Base-by-base conservation (phyloP, 1,284 basidiomycete genomes). In the Ganoderma leucocontextum region DNA sequence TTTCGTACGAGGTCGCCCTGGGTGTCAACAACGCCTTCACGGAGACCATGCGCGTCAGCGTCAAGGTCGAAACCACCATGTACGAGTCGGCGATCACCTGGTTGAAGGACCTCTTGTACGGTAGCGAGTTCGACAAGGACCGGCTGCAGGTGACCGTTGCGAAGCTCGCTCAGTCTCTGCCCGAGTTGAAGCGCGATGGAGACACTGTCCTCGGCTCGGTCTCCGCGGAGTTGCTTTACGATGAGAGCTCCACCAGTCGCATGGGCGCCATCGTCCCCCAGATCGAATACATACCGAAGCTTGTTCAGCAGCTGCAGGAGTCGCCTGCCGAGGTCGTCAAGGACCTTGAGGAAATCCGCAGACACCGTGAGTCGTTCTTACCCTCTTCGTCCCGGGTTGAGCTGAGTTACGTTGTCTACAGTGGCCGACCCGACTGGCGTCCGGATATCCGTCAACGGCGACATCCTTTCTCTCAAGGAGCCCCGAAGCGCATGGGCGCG, bases 151-250 rank as follows among this genome's bases (percentile, higher is more conserved):
- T 99, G 53, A 91, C 91, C 53, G 85, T 95, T 52, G 95, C 96
- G 33, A 99, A 99, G 82, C 89, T 96, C 62, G 89, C 94, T 53
- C 97, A 99, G 79, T 91, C 91, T 35, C 84, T 99, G n/a, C 98
- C 98, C 0, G 92, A 96, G 76, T 86, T 95, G 77, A 99, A 99
- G 85, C 88, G 98, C 58, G 93, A 96, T 75, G 98, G 97, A 1
- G 89, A 85, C 75, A 91, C 88, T 29, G 92, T 99, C 13, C 84
- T 96, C 55, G 86, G 86, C 35, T 92, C 95, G 9, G 84, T 96
- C 53, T 91, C 88, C 79, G 82, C 89, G 33, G 87, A 91, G 65
- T 76, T 96, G 49, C 79, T 96, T 41, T 95, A 89, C 75, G 87
- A 89, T 70, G 84, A 89, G 65, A 88, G 85, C 68, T 96, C 95